Evolutionary conservation across 345 rosid species (phyloP).

Genomic region (Euphorbia peplus): DNA sequence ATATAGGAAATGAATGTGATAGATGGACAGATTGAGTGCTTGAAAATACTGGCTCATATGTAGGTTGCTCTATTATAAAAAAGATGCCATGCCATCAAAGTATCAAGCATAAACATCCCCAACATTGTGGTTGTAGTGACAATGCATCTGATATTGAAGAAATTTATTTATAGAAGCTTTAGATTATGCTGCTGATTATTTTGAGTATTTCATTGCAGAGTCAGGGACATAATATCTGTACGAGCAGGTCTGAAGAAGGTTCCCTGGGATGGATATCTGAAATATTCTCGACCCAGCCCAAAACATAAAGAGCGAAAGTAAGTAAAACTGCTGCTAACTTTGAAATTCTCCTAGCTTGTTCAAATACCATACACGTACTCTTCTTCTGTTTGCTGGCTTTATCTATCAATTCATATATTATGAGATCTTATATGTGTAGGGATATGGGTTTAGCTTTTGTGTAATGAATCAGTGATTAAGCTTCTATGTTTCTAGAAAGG

Average conservation of each 20-base stretch:
- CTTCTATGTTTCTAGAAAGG: too few species aligned
- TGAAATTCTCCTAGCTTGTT: too few species aligned
- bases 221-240: slow-evolving; percentile 80
- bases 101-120: background rate
- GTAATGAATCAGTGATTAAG: too few species aligned
- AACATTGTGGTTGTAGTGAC: background rate
- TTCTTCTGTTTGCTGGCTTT: background rate
- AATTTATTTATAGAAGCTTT: too few species aligned
- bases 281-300: slow-evolving; percentile 91
- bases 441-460: too few species aligned
- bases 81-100: background rate
- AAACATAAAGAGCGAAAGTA: slow-evolving; percentile 96
- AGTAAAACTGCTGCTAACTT: slow-evolving; percentile 20
- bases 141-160: background rate
- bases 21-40: too few species aligned
- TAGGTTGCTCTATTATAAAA: background rate
- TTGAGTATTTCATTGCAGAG: slow-evolving; percentile 45
- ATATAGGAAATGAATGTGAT: too few species aligned
- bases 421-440: too few species aligned
- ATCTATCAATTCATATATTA: background rate
- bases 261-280: slow-evolving; percentile 99
- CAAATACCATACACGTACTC: background rate
- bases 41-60: too few species aligned
- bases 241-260: slow-evolving; percentile 95
- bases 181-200: too few species aligned